These are phyloP conservation scores for Peronospora farinosa DNA, from an alignment of 352 stramenopile species.

Conservation along the genomic window DNA sequence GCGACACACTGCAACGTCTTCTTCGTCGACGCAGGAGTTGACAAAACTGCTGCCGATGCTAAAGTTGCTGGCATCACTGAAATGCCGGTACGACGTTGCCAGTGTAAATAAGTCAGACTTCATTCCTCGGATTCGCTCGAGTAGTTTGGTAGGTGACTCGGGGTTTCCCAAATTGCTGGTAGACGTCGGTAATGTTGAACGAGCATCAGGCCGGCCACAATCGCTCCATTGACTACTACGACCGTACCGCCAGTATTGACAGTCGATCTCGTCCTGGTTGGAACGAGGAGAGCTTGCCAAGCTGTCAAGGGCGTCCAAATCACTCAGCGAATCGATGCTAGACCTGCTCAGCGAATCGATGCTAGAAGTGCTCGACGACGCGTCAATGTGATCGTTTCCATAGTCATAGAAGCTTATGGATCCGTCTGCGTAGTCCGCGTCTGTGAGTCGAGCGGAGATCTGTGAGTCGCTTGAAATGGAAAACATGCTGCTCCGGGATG, in stretches of 20 bases:
- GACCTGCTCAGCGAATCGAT: not conserved
- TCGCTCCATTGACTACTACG: conserved; percentile 10
- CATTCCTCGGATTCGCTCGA: conserved; percentile 50
- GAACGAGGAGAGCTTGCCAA: conserved; percentile 13
- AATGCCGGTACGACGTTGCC: conserved; percentile 17
- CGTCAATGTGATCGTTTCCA: conserved; percentile 5
- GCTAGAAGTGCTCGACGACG: conserved; percentile 40
- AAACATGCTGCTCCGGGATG: conserved; percentile 46
- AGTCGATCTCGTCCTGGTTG: conserved; percentile 23
- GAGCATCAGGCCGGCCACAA: conserved; percentile 1
- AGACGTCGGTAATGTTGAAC: conserved; percentile 1
- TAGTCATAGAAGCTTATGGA: conserved; percentile 20
- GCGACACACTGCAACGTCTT: not conserved
- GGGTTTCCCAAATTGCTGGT: conserved; percentile 20
- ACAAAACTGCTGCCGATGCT: conserved; percentile 7
- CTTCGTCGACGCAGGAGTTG: conserved; percentile 15
- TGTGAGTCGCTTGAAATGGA: conserved; percentile 46
- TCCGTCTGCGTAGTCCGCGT: conserved; percentile 12
- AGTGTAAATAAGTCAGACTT: conserved; percentile 40
- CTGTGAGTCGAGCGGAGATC: conserved; percentile 25
- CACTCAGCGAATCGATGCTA: conserved; percentile 43
- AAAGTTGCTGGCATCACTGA: conserved; percentile 12
- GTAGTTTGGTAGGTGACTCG: conserved; percentile 30
- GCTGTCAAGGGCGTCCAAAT: conserved; percentile 51
- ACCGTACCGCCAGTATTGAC: not conserved